Evolutionary conservation across 805 yeast genomes (phyloP), one percentile per base, ranked within the genome.

Genomic region (Wickerhamomyces subpelliculosus): DNA sequence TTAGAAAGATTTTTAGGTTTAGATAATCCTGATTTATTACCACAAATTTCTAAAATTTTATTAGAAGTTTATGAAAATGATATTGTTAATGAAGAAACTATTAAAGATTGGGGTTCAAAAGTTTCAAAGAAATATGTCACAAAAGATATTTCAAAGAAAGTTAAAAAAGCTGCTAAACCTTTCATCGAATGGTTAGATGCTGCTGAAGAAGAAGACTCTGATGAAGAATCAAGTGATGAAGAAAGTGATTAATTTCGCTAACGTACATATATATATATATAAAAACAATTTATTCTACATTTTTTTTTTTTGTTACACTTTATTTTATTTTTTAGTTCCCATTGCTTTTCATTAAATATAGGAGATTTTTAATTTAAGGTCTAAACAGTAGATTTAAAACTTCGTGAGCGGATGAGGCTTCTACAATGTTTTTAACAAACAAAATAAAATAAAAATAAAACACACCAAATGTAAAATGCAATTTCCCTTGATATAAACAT

Each of bases 141-240:
- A 44, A 93, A 90, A 68, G 95, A 87, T 34, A 72, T 79, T 25
- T 82, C 94, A 37, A 90, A 90, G 70, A 90, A 85, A 73, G 95
- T 89, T 36, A 84, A 96, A 65, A 85, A 80, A 65, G 93, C 96
- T 33, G 97, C 97, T 44, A 89, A 88, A 66, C 95, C 97, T 23
- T 93, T 93, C 67, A 68, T 93, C 47, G 79, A 83, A 49, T 93
- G 98, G 98, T 76, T 93, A 49, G 81, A 87, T 58, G 89, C 84
- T 62, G 97, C 98, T 43, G 96, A 87, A 51, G 84, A 78, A 48
- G 82, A 77, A 34, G 86, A 79, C 47, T 76, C 65, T 34, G 64
- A 59, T 34, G 62, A 22, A 16, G 29, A 55, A 32, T 57, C 52
- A 34, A 45, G 39, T 10, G 42, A 41, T 10, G 29, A 55, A 32